Evolutionary conservation across 352 stramenopile genomes (phyloP), one percentile per base, ranked within the genome.

Genomic region (Achlya hypogyna): DNA sequence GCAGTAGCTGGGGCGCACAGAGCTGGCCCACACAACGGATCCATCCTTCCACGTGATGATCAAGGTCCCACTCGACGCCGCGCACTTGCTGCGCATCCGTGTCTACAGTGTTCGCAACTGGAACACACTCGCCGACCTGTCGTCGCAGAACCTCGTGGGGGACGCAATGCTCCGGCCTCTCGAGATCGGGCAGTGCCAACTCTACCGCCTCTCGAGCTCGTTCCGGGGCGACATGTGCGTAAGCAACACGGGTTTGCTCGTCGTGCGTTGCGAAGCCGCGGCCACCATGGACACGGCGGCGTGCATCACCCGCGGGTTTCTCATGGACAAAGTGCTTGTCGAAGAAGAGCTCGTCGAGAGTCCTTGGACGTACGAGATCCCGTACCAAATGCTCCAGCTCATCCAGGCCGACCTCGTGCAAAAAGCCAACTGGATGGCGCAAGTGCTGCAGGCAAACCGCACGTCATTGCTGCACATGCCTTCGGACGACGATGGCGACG

Each of bases 291-390:
- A 2, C 72, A 54, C 47, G 6, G 43, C 78, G 1, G 78, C 91
- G 62, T 82, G 81, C 4, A 88, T 91, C 56, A 88, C 83, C 40
- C 74, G 85, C 14, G 82, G 79, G 20, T 94, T 93, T 63, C 81
- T 91, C 72, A 91, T 88, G 65, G 43, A 16, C 10, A 93, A 93
- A 69, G 75, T 91, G 42, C 71, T 94, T 25, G 78, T 91, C 1
- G 85, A 94, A 75, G 85, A 94, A 77, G 85, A 92, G 65, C 65
- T 94, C 18, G 84, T 94, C 27, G 85, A 94, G 66, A 94, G 85
- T 62, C 83, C 91, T n/a, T 94, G 87, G 64, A 94, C 85, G 43
- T 94, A 83, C 83, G 82, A 91, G 62, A 85, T 94, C 51, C 85
- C 85, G 32, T 91, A 90, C 59, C 85, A 94, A 71, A 67, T 94